phyloP scores from a whole-genome alignment of 23 red algal species.

The Gracilaria caudata region DNA sequence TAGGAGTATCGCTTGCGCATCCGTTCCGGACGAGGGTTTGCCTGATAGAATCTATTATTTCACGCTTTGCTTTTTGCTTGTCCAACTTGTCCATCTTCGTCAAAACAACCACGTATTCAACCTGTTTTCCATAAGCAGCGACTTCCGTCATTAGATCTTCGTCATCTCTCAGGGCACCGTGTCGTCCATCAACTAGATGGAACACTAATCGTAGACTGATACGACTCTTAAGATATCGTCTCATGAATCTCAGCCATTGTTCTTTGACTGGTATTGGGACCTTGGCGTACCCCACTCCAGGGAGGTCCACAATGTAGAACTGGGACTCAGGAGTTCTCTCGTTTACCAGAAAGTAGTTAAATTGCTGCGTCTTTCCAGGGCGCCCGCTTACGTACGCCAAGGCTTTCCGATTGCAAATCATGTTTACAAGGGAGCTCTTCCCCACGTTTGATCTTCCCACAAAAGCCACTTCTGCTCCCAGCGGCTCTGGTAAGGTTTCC shows the following conservation, averaged over 20 bases:
- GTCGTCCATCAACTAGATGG: slow-evolving; percentile 85
- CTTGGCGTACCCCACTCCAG: slow-evolving; percentile 89
- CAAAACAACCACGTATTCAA: slow-evolving; percentile 81
- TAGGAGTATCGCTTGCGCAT: slow-evolving; percentile 43
- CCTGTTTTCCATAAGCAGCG: background rate
- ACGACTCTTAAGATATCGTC: slow-evolving; percentile 69
- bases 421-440: slow-evolving; percentile 92
- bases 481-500: slow-evolving; percentile 75
- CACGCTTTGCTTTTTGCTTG: slow-evolving; percentile 48
- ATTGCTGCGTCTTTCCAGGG: slow-evolving; percentile 93
- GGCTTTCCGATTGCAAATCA: slow-evolving; percentile 75
- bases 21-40: slow-evolving; percentile 56
- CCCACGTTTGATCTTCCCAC: slow-evolving; percentile 92
- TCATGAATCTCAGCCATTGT: slow-evolving; percentile 80
- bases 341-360: slow-evolving; percentile 98
- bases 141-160: slow-evolving; percentile 55
- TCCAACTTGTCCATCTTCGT: slow-evolving; percentile 95
- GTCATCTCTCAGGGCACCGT: slow-evolving; percentile 81
- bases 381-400: slow-evolving; percentile 83
- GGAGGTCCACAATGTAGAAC: slow-evolving; percentile 91
- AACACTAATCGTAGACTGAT: slow-evolving; percentile 73
- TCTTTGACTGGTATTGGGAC: slow-evolving; percentile 70
- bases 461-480: slow-evolving; percentile 85
- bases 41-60: slow-evolving; percentile 24
- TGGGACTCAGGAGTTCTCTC: slow-evolving; percentile 38